Evolutionary conservation across 495 filamentous ascomycete species (phyloP), one percentile per base, ranked within the genome.

Genomic region (Xylona heveae): DNA sequence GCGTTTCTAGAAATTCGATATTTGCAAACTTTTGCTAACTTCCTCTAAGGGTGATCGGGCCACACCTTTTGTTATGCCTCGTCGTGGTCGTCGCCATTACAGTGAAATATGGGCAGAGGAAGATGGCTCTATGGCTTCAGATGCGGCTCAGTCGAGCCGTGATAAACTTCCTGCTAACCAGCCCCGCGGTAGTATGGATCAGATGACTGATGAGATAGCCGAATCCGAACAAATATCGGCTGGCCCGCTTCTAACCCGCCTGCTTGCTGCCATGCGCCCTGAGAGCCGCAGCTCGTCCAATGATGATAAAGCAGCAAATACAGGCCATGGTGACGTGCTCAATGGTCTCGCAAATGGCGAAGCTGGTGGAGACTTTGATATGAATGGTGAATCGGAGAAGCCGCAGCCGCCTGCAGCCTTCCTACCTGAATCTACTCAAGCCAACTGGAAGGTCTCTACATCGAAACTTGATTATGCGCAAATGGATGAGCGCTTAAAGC

Each of bases 71-170:
- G 55, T 88, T 23, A 84, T 85, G 53, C 85, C 84, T 1, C 70
- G 71, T 31, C 72, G 84, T 6, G 88, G 83, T 22, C 76, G 79
- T 51, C 71, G 69, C 39, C 71, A 74, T 45, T 95, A 95, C 52
- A 71, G 63, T 7, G 82, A 94, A 36, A 56, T 79, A 3, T 99
- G 90, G 90, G 71, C 80, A 1, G 81, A 90, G 39, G 88, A 97
- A 42, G 88, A 97, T 41, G 78, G 79, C 2, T 51, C 64, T 5
- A 71, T 78, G 58, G 66, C 68, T 9, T 50, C 74, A 13, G 78
- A 84, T 38, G 62, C 59, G 6, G 50, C 58, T 3, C 55, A 58
- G 13, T 55, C 62, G 3, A 61, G 62, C 8, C 57, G 60, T 24
- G 71, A 78, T 31, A 71, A 68, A 37, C 54, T 80, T 1, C 67